Evolutionary conservation across 345 rosid genomes (phyloP).

Genomic region (Eucalyptus sideroxylon): DNA sequence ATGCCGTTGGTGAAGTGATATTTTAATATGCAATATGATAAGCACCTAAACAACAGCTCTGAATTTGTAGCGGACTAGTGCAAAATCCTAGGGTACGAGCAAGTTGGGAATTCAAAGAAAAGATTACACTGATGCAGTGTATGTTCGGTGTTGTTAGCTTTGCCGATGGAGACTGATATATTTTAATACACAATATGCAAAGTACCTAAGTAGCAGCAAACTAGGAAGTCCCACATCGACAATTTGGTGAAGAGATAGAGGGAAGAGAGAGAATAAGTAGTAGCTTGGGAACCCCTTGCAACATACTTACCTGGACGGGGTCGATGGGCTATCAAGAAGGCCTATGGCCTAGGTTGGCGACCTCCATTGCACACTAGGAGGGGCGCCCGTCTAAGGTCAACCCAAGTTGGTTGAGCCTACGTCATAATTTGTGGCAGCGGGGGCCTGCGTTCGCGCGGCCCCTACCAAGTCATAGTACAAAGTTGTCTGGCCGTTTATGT

Average conservation of each 20-base stretch:
- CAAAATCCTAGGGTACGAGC: neutral
- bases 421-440: neutral
- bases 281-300: accelerated
- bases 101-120: neutral
- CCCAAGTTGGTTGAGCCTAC: neutral
- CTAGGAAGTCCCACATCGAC: neutral
- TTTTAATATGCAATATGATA: neutral
- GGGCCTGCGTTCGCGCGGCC: neutral
- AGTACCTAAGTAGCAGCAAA: neutral
- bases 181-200: neutral
- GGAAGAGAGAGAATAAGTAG: neutral
- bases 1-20: too few relatives aligned
- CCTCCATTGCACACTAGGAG: conserved; percentile 3
- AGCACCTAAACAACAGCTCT: accelerated
- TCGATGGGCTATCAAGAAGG: neutral
- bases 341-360: neutral
- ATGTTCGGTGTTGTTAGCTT: neutral
- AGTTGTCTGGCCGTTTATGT: accelerated
- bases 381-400: neutral
- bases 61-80: neutral
- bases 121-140: neutral
- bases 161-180: accelerated
- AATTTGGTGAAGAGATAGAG: too few relatives aligned
- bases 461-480: neutral
- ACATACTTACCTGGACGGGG: neutral